Evolutionary conservation across 371 early-diverging fungal species (phyloP), one percentile per base, ranked within the genome.

Genomic region (Apophysomyces trapeziformis): DNA sequence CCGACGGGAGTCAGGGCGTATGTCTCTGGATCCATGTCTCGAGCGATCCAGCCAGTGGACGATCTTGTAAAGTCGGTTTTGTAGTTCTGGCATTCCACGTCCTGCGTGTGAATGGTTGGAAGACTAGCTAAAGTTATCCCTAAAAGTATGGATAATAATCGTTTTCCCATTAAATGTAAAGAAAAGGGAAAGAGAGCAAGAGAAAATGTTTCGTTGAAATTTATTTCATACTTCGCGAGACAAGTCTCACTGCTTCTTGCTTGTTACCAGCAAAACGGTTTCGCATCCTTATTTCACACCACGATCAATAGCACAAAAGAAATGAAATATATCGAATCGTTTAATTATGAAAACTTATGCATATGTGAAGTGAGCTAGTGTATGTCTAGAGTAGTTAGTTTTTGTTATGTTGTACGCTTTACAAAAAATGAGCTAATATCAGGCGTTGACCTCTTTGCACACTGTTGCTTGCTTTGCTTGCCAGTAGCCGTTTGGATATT

Each of bases 31-130:
- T 64, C 68, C n/a, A 72, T 73, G 9, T 57, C 32, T 56, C 74
- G 64, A 6, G 72, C 64, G 0, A 43, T 57, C 83, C 79, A 82
- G 4, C 69, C 82, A 14, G 68, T 63, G 6, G 64, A 66, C 2
- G 61, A 54, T 38, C 71, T 57, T 13, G 64, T 39, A 47, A 81
- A 81, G 6, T 71, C 67, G 14, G 73, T 66, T 26, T 72, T 57
- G 4, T 50, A 65, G 16, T 73, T 73, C 26, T 39, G 66, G 61
- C 81, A 80, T 41, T 39, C 60, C 2, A 66, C 11, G 46, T 57
- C 21, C 21, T 50, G 54, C 21, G 54, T 8, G 21, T 50, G 21
- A 21, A 26, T 26, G 9, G 5, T 50, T 50, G 21, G 16, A 50
- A 50, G 21, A 11, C n/a, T 21, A 21, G 21, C 21, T 21, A 50